Base-by-base conservation (phyloP, 805 yeast genomes). In the Candida vaughaniae region DNA sequence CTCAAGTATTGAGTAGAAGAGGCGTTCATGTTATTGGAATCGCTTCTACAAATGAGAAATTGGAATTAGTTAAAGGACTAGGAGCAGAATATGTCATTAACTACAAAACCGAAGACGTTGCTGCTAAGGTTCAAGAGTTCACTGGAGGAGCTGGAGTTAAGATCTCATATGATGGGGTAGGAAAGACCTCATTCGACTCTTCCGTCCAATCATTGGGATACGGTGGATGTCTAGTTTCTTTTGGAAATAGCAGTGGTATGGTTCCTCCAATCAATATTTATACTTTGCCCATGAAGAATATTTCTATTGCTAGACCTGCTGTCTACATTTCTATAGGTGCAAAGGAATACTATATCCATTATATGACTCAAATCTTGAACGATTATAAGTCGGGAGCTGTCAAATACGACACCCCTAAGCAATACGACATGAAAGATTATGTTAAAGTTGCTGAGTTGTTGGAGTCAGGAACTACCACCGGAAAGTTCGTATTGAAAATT, bases 11-110 rank as follows among this genome's bases (percentile, higher is more conserved):
- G 33, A 58, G 69, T 20, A 52, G 60, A 16, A 68, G 65, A 33
- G 95, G 95, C 15, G 96, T 89, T 3, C 80, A 77, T 45, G 89
- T 80, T 31, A 88, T 90, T 61, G 96, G 95, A 3, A 70, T 85
- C 25, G 93, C 95, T 5, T 87, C 96, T 2, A 70, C 86, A 8
- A 76, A 72, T 20, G 95, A 75, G 39, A 90, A 90, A 61, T 71
- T 83, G 47, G 60, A 69, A 36, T 49, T 79, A 23, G 95, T 87
- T n/a, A 76, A 81, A 54, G 12, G 12, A 5, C 69, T 75, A 31
- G 97, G 97, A 19, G 97, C 96, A 3, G 86, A 87, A 53, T 76
- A 64, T 50, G 62, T 80, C 35, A 71, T 90, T 52, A 80, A 80
- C 48, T 62, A 66, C 34, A 53, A 60, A 22, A 66, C 69, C 18